phyloP scores from a whole-genome alignment of 345 rosid genomes.

The Aegle marmelos region DNA sequence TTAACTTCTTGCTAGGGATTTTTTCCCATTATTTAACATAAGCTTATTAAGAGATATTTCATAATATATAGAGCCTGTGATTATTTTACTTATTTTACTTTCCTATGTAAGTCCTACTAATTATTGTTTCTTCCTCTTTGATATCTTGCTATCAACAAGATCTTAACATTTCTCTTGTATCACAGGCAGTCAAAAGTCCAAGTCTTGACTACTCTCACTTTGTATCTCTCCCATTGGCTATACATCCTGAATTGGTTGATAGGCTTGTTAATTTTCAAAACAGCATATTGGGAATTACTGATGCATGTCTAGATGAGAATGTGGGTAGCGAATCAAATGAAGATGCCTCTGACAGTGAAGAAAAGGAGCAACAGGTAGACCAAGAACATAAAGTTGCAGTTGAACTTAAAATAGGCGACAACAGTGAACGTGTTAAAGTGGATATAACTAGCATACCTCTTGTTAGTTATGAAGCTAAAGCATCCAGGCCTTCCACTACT shows the following conservation, averaged over 20 bases:
- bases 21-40: background rate
- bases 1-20: background rate
- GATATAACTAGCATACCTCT: slow-evolving; percentile 47
- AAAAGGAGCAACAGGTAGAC: slow-evolving; percentile 20
- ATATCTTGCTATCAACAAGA: background rate
- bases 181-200: slow-evolving; percentile 66
- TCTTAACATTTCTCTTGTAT: background rate
- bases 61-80: background rate
- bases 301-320: slow-evolving; percentile 21
- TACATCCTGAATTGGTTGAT: slow-evolving; percentile 70
- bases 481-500: slow-evolving; percentile 39
- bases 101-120: background rate
- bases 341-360: slow-evolving; percentile 29
- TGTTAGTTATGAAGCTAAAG: slow-evolving; percentile 66
- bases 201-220: slow-evolving; percentile 82
- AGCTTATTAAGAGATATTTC: background rate
- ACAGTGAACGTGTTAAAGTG: slow-evolving; percentile 43
- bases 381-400: slow-evolving; percentile 34
- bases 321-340: slow-evolving; percentile 35
- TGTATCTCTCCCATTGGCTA: slow-evolving; percentile 83
- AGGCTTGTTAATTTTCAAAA: slow-evolving; percentile 78
- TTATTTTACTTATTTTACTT: background rate
- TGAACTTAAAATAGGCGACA: slow-evolving; percentile 47
- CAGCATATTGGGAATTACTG: slow-evolving; percentile 42
- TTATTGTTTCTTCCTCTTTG: background rate